Evolutionary conservation across 2,329 filamentous ascomycete genomes (phyloP), one percentile per base, ranked within the genome.

Genomic region (Monilinia fructigena): DNA sequence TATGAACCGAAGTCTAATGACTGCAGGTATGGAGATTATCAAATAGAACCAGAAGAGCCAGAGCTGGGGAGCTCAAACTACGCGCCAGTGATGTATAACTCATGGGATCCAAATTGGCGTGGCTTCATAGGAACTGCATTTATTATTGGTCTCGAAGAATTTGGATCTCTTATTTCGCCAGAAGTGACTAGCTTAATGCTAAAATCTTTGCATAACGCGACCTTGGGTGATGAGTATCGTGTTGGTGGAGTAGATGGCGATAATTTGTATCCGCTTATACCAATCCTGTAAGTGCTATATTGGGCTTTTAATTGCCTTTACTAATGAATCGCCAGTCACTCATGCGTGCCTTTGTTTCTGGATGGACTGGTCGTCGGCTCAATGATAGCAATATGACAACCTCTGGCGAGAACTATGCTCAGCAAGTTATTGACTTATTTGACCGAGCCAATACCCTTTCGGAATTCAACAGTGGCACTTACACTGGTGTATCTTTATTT

Each of bases 61-160:
- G 80, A 80, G 2, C 82, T 88, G 5, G 85, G 85, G 23, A 82
- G 79, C 2, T 63, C 76, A 2, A 75, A 77, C 20, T 88, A 88
- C 68, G 79, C 80, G 1, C 74, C 79, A 0, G 72, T 75, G 4
- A 84, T 85, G 45, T 86, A 87, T 72, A 79, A 81, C 65, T 81
- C 82, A 0, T 88, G 84, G 83, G 86, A 88, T 70, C 85, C 85
- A 1, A 88, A 89, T 68, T 88, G 86, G 86, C 79, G 86, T 60
- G 86, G 85, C 0, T 88, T 89, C 66, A 79, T 88, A 45, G 84
- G 85, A 16, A 86, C 84, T 0, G 81, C 84, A 0, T 79, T 88
- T 18, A 81, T 88, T 35, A 77, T 88, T 52, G 82, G 82, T 35
- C 77, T 86, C 28, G 86, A 88, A 72, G 85, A 88, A 69, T 88